Base-by-base conservation (phyloP, 192 early-diverging fungal species). In the Chytriomyces sp. region DNA sequence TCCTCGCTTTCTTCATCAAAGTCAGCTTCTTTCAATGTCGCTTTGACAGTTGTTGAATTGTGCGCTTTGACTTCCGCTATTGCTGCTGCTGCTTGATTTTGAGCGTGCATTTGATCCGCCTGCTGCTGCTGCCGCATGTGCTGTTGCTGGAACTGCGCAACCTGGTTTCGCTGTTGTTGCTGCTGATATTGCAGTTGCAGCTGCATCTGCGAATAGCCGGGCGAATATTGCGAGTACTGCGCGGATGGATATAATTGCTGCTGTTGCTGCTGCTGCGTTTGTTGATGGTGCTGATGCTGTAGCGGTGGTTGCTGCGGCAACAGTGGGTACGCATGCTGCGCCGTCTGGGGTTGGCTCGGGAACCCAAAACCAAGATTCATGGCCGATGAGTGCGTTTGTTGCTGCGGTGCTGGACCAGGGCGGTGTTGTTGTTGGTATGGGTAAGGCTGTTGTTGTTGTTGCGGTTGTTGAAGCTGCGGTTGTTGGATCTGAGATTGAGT, bases 1-100 rank as follows among this genome's bases (percentile, higher is more conserved):
- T 67, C 20, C 5, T 67, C 66, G 46, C 66, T 67, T 45, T 67
- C 66, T 67, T 45, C 66, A 8, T 28, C 20, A 67, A 45, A 20
- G 13, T 20, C 66, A 67, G 8, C 63, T 13, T 26, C 28, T 13
- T n/a, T 28, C 20, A 11, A 8, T 5, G 11, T 28, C 9, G 66
- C 46, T 28, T 20, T 28, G 5, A n/a, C 23, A 45, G 20, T 23
- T 46, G 66, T 28, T 7, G 24, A 11, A 44, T 44, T 43, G 23
- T 28, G 5, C 44, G 5, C 35, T 35, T 35, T 35, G 35, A 4
- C 35, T 35, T 35, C 44, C 20, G 66, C n/a, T 67, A 45, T 11
- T 67, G 45, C 45, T 47, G 35, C 66, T 9, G 66, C 44, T 26
- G 66, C 28, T 16, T 9, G 44, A n/a, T 67, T n/a, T 46, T 67